Percentiles rank a stretch among this genome's conserved stretches.
phyloP scores from a whole-genome alignment of 2,329 filamentous ascomycete species.

The Botryotinia calthae region DNA sequence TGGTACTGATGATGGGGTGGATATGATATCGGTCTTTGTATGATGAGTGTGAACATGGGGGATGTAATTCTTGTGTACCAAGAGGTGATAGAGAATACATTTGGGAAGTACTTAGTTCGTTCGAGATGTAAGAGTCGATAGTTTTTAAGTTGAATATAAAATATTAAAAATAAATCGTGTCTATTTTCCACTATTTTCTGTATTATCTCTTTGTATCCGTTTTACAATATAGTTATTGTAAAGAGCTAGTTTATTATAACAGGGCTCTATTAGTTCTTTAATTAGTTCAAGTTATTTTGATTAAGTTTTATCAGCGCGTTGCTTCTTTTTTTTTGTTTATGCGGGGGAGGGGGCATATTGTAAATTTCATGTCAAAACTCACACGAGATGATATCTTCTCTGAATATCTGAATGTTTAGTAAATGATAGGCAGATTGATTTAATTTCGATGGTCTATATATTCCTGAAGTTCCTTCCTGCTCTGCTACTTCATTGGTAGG shows the following conservation, averaged over 20 bases:
- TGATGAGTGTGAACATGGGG: background rate
- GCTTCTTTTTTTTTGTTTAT: no score
- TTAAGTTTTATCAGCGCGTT: background rate
- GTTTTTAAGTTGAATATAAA: background rate
- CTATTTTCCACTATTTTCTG: no score
- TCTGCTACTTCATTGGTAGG: no score
- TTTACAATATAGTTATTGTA: background rate
- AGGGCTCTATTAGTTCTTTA: background rate
- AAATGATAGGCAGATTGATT: no score
- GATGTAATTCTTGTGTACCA: background rate
- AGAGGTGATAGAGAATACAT: background rate
- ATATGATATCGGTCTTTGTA: background rate
- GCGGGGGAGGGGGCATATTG: no score
- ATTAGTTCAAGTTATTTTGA: background rate
- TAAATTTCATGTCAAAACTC: background rate
- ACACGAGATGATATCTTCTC: no score
- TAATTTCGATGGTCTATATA: no score
- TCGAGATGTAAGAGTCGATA: background rate
- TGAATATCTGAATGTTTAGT: no score
- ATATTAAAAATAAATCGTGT: background rate
- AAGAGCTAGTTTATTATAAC: background rate
- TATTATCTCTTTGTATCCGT: background rate
- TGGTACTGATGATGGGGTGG: background rate
- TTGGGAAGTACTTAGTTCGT: background rate
- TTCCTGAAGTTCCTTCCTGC: no score